Percentiles rank a stretch among this genome's conserved stretches.
These are phyloP conservation scores for Pueraria montana DNA, from an alignment of 306 rosid genomes.

Conservation along the genomic window DNA sequence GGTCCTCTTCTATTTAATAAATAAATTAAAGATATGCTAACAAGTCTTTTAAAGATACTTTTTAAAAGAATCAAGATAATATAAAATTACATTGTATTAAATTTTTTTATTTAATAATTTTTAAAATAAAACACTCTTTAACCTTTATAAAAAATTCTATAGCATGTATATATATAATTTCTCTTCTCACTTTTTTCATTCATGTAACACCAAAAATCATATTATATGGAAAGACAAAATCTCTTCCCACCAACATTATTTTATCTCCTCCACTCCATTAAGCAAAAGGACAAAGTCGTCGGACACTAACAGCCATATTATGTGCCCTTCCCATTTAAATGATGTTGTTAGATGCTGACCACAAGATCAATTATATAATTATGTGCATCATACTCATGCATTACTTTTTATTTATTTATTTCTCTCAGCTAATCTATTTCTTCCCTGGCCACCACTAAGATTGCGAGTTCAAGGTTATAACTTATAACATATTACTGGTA, in stretches of 20 bases:
- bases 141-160: background rate
- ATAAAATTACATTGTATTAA: background rate
- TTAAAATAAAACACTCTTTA: background rate
- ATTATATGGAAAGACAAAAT: slow-evolving; percentile 21
- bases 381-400: slow-evolving; percentile 11
- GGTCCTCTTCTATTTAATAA: slow-evolving; percentile 27
- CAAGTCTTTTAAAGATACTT: background rate
- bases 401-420: background rate
- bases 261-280: slow-evolving; percentile 45
- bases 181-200: background rate
- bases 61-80: background rate
- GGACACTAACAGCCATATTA: slow-evolving; percentile 45
- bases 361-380: slow-evolving; percentile 42
- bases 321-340: slow-evolving; percentile 47
- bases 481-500: background rate
- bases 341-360: slow-evolving; percentile 42
- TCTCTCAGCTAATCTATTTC: background rate
- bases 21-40: background rate
- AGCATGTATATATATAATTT: background rate
- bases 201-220: background rate
- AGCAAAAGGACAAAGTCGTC: slow-evolving; percentile 31
- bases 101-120: background rate
- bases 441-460: slow-evolving; percentile 32
- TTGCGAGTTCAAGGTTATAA: background rate
- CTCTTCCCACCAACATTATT: slow-evolving; percentile 39